Evolutionary conservation across 257 asterid genomes (phyloP), one percentile per base, ranked within the genome.

Genomic region (Solanum lignicaule): DNA sequence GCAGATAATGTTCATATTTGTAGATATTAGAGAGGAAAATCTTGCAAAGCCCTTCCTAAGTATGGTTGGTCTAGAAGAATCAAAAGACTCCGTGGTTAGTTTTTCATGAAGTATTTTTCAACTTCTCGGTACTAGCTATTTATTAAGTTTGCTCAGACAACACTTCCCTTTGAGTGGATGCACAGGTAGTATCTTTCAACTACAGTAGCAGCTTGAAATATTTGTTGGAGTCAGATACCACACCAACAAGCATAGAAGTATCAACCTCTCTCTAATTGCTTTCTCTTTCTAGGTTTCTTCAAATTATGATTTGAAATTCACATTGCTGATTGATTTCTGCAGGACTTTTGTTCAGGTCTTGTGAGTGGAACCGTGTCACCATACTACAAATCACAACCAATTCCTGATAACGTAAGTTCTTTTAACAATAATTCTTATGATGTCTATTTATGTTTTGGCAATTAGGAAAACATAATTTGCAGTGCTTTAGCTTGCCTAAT

Each of bases 1-100:
- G 93, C 98, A 97, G 98, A 90, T 97, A 86, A 92, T 96, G 98
- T 79, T 95, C 86, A 92, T 93, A 87, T 95, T 91, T 86, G 96
- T 91, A 41, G 96, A 97, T 91, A 89, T 97, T 79, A 86, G 52
- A 87, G 98, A 97, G 69, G 98, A 94, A 75, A 96, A 96, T 89
- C 98, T 97, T 60, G 98, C 96, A 68, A 97, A 97, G 92, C 99
- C 99, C 74, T 93, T 93, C 94, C 90, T 97, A 87, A 92, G 98
- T 89, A 90, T 96, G 89, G 95, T 96, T 89, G 98, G 99, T 87
- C 94, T 95, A 18, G 99, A 96, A 93, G 99, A 94, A 20, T 91
- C 96, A 1, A 87, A 94, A 16, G 95, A 93, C 85, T 84, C 93
- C 29, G 90, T 60, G 72, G 99, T 97, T 55, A 81, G 89, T 91